Base-by-base conservation (phyloP, 2,329 filamentous ascomycete species). In the Xylaria arbuscula region DNA sequence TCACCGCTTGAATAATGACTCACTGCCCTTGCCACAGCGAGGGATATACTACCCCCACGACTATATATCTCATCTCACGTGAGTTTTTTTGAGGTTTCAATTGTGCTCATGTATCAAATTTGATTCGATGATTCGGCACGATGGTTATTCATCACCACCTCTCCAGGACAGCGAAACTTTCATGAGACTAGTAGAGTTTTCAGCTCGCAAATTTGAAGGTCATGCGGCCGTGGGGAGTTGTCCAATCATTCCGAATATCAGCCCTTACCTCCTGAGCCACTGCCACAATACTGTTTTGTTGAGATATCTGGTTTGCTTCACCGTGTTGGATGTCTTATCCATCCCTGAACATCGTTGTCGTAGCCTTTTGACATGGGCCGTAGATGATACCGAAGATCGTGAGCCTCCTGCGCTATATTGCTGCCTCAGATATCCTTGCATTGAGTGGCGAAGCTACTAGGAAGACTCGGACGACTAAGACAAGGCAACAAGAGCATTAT, bases 1-100 rank as follows among this genome's bases (percentile, higher is more conserved):
- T 67, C 65, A 67, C 65, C 65, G 65, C 65, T 34, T 64, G 38
- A n/a, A 51, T n/a, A 24, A 22, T 22, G 40, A 38, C 34, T 38
- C 47, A 19, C 2, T 6, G 6, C 11, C 19, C 50, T 10, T 55
- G 64, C 64, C 54, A 67, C 54, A 22, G 10, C 17, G 24, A 34
- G n/a, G 36, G 38, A n/a, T 7, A n/a, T 7, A 34, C 11, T 11
- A 17, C n/a, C 17, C 36, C 34, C 47, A 17, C 19, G 13, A 19
- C 32, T 13, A 47, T 48, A 50, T 47, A 4, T 54, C 24, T n/a
- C 11, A 53, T 38, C 36, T 63, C 48, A 56, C 42, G 13, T 45
- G n/a, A 22, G 11, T 15, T 11, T 19, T 7, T 1, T 22, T 40
- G 5, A 57, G 17, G 13, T 50, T 34, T 56, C n/a, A 13, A 42